phyloP scores from a whole-genome alignment of 306 rosid species.

The Vigna reflexopilosa region DNA sequence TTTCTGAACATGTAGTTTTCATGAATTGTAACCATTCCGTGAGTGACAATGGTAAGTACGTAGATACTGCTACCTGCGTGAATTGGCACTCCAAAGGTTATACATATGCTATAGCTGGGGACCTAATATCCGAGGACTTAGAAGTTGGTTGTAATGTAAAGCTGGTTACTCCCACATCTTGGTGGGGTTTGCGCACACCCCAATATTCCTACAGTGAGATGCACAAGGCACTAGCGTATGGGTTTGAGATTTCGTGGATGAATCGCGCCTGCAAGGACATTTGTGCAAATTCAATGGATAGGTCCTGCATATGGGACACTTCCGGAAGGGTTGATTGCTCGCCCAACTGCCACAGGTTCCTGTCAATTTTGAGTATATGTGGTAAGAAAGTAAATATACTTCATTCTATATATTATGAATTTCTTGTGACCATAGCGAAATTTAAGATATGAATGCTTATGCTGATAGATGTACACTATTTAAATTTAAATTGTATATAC shows the following conservation, averaged over 20 bases:
- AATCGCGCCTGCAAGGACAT: neutral
- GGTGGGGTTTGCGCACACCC: neutral
- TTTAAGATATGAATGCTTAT: no score
- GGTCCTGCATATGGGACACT: neutral
- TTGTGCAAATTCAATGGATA: neutral
- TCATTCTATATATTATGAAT: no score
- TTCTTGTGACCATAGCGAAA: neutral
- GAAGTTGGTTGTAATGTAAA: neutral
- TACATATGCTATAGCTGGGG: neutral
- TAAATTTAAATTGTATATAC: no score
- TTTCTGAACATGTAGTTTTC: neutral
- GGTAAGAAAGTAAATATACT: neutral
- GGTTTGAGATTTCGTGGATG: neutral
- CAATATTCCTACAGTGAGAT: neutral
- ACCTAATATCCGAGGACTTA: neutral
- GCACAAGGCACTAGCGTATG: neutral
- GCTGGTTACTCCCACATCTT: neutral
- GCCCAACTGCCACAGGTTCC: neutral
- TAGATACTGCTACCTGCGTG: neutral
- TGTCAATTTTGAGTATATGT: neutral
- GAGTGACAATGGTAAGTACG: neutral
- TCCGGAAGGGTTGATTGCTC: neutral
- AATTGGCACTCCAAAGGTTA: neutral
- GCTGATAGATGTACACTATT: no score
- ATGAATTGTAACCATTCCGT: neutral